A percentile compares a stretch with the other conserved stretches of the same genome.
phyloP scores from a whole-genome alignment of 495 filamentous ascomycete genomes.

The Xanthoparmelia taractica region DNA sequence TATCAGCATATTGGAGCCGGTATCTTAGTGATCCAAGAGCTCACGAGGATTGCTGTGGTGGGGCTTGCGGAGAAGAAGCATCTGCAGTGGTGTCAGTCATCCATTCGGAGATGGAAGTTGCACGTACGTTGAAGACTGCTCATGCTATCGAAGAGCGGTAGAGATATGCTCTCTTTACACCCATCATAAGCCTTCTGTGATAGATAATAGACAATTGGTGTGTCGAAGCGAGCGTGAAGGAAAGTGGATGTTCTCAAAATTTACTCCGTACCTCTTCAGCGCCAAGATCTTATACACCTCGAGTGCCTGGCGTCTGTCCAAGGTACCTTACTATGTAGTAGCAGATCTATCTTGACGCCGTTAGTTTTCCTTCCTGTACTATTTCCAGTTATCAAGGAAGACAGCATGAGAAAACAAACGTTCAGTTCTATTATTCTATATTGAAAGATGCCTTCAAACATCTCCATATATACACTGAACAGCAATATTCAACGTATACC shows the following conservation, averaged over 20 bases:
- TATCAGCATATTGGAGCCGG: not conserved
- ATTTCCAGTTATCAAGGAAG: no score
- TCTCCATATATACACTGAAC: constrained; percentile 18
- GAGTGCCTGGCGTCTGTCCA: no score
- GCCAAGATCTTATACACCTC: not conserved
- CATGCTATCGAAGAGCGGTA: constrained; percentile 18
- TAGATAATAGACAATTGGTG: not conserved
- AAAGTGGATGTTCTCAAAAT: no score
- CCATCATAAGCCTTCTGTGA: not conserved
- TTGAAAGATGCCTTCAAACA: not conserved
- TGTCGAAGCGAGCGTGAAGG: not conserved
- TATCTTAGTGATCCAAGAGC: constrained; percentile 21
- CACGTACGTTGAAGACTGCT: constrained; percentile 18
- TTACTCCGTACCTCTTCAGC: not conserved
- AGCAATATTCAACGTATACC: not conserved
- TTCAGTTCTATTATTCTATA: not conserved
- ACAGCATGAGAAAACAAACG: no score
- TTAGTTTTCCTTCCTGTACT: no score
- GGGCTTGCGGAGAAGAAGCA: constrained; percentile 19
- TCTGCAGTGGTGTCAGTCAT: constrained; percentile 17
- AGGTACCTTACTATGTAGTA: no score
- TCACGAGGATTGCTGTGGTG: constrained; percentile 40
- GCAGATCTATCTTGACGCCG: no score
- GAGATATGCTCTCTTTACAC: not conserved
- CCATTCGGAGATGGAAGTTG: no score